Evolutionary conservation across 352 stramenopile genomes (phyloP).

Genomic region (Globisporangium nagaii): DNA sequence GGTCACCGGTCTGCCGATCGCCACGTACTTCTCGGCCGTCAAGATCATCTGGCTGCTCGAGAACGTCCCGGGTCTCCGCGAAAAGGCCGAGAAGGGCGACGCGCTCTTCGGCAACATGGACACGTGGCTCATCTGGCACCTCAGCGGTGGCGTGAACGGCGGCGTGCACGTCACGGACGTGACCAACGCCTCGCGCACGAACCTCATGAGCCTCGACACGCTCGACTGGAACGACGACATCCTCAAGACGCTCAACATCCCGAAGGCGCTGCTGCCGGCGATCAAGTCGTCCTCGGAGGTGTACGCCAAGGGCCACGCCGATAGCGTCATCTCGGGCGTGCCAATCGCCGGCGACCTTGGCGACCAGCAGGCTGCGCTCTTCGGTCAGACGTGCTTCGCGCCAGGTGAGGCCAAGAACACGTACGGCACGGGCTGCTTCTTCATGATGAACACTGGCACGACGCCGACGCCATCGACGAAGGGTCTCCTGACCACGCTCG

Average conservation of each 20-base stretch:
- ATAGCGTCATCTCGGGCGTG: constrained; percentile 78
- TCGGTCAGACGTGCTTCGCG: constrained; percentile 96
- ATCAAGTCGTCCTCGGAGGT: constrained; percentile 91
- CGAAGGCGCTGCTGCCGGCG: constrained; percentile 81
- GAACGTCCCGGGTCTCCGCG: constrained; percentile 86
- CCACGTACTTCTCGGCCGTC: constrained; percentile 97
- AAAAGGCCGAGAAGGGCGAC: constrained; percentile 81
- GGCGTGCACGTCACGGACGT: constrained; percentile 96
- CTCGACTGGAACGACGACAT: constrained; percentile 91
- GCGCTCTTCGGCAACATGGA: constrained; percentile 98
- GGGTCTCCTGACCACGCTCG: constrained; percentile 94
- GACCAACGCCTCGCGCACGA: constrained; percentile 96
- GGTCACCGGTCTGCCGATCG: constrained; percentile 93
- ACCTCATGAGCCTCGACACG: constrained; percentile 91
- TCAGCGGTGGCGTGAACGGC: constrained; percentile 80
- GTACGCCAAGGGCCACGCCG: constrained; percentile 57
- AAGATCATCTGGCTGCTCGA: constrained; percentile 98
- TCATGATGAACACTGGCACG: constrained; percentile 98
- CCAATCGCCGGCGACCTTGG: constrained; percentile 92
- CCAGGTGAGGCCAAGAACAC: constrained; percentile 97
- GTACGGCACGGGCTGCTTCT: constrained; percentile 98
- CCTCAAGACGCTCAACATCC: constrained; percentile 82
- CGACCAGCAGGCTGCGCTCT: constrained; percentile 96
- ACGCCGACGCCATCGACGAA: constrained; percentile 84
- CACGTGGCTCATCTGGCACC: constrained; percentile 95